Conservation (phyloP, 345 rosid species). For the Eucalyptus cloeziana region DNA sequence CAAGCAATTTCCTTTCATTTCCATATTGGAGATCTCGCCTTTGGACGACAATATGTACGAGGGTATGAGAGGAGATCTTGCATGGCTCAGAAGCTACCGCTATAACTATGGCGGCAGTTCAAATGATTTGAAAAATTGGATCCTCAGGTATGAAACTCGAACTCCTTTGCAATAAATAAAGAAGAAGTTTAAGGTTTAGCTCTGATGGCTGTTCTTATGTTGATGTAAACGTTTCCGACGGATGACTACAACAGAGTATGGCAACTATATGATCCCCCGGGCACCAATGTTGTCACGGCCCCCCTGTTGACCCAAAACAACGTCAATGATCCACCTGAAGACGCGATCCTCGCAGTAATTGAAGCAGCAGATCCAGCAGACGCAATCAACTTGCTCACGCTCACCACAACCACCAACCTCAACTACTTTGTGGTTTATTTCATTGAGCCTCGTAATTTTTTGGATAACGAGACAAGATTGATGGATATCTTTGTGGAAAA, state of each 20-base stretch:
- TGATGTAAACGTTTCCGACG: not conserved
- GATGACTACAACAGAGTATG: not conserved
- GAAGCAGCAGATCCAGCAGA: not conserved
- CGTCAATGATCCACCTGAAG: not conserved
- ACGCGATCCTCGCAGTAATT: not conserved
- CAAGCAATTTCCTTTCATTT: slow-evolving; percentile 10
- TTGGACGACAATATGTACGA: not conserved
- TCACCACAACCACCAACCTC: not conserved
- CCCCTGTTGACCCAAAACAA: not conserved
- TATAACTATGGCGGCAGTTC: slow-evolving; percentile 1
- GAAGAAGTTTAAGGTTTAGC: not conserved
- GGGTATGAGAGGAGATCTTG: slow-evolving; percentile 1
- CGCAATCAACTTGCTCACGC: not conserved
- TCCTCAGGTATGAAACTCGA: not conserved
- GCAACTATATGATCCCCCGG: not conserved
- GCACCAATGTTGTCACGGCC: not conserved
- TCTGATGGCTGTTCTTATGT: not conserved
- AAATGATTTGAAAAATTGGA: not conserved
- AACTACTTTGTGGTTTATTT: not conserved
- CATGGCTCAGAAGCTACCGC: not conserved
- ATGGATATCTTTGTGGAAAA: not conserved
- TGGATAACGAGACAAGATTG: not conserved
- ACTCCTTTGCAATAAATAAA: not conserved
- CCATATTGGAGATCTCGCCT: slow-evolving; percentile 4
- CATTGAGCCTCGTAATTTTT: not conserved